Evolutionary conservation across 1,284 basidiomycete species (phyloP).

Genomic region (Rhodotorula sp.): DNA sequence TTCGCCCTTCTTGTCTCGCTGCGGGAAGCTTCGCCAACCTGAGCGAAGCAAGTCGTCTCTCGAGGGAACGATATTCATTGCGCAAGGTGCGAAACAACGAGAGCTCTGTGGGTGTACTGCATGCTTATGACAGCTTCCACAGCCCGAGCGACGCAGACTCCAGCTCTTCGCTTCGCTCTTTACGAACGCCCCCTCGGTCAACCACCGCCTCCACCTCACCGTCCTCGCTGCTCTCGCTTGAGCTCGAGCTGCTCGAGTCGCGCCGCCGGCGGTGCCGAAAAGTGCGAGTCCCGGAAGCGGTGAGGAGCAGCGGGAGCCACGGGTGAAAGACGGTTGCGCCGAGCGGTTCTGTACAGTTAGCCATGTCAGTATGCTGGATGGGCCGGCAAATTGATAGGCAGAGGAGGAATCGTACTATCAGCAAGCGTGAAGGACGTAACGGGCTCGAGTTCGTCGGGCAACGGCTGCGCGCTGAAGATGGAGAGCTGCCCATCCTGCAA

Average conservation of each 20-base stretch:
- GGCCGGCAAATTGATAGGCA: not conserved
- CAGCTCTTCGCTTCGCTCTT: not conserved
- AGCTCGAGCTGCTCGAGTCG: not conserved
- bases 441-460: constrained; percentile 13
- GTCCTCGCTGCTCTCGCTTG: not conserved
- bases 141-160: constrained; percentile 4
- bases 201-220: not conserved
- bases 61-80: too few relatives aligned
- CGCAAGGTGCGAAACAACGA: too few relatives aligned
- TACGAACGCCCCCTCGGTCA: not conserved
- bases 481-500: constrained; percentile 46
- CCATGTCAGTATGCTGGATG: too few relatives aligned
- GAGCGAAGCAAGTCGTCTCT: too few relatives aligned
- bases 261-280: not conserved
- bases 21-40: too few relatives aligned
- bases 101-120: too few relatives aligned
- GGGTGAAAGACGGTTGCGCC: constrained; percentile 20
- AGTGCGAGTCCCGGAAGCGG: constrained; percentile 6
- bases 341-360: not conserved
- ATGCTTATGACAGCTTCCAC: constrained; percentile 4
- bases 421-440: constrained; percentile 8
- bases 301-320: constrained; percentile 7
- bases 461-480: constrained; percentile 26
- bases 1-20: too few relatives aligned
- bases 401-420: not conserved